Evolutionary conservation across 345 rosid genomes (phyloP).

Genomic region (Pelargonium nanum): DNA sequence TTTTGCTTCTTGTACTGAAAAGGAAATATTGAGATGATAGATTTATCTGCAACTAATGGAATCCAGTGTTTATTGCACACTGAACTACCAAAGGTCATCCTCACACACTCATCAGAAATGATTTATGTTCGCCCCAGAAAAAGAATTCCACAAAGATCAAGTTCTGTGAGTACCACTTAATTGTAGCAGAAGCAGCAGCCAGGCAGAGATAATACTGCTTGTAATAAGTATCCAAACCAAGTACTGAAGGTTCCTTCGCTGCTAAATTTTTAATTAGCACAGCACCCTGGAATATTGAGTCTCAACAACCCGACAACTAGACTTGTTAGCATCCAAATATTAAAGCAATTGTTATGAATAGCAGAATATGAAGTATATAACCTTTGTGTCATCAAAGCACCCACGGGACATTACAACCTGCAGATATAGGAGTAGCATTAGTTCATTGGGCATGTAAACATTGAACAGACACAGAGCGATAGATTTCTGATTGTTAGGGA

Average conservation of each 20-base stretch:
- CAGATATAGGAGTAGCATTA: conserved; percentile 11
- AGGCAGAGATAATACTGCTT: conserved; percentile 93
- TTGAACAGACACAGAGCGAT: neutral
- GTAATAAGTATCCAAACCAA: conserved; percentile 84
- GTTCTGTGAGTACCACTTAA: conserved; percentile 57
- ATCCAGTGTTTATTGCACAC: no score
- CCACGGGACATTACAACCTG: conserved; percentile 85
- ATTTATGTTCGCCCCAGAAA: neutral
- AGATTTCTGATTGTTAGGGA: conserved; percentile 3
- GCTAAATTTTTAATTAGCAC: conserved; percentile 68
- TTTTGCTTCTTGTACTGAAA: no score
- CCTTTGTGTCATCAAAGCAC: conserved; percentile 97
- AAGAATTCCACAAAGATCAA: conserved; percentile 3
- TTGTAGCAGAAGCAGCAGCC: conserved; percentile 84
- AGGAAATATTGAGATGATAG: no score
- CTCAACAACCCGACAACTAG: conserved; percentile 18
- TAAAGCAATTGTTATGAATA: conserved; percentile 10
- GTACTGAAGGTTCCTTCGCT: conserved; percentile 79
- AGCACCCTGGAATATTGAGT: conserved; percentile 56
- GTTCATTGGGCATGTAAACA: neutral
- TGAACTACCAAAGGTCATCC: no score
- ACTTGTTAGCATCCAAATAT: conserved; percentile 10
- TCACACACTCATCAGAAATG: no score
- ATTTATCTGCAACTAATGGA: no score
- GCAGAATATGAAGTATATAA: conserved; percentile 16